Conservation (phyloP, 352 stramenopile genomes). For the Phytopythium aichiense region DNA sequence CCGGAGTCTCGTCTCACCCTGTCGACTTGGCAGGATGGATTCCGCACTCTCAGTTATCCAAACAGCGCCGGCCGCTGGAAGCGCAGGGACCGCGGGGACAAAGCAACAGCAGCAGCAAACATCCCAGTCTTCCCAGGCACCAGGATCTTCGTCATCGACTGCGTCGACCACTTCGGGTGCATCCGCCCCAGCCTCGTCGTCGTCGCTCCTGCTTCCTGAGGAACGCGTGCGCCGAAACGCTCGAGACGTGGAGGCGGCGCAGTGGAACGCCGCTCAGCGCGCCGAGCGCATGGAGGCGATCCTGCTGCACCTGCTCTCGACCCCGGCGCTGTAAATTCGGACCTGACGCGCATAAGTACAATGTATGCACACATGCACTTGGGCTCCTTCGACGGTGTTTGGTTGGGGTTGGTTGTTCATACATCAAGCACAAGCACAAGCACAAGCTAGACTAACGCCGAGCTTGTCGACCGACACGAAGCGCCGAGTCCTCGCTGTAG, state of each 20-base stretch:
- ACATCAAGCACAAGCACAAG: no score
- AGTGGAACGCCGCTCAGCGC: conserved; percentile 46
- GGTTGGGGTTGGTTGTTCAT: neutral
- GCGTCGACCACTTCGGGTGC: conserved; percentile 31
- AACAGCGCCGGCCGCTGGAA: conserved; percentile 11
- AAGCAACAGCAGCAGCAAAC: conserved; percentile 3
- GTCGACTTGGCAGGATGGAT: conserved; percentile 15
- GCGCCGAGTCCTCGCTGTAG: no score
- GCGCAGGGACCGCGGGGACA: neutral
- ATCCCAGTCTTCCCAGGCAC: neutral
- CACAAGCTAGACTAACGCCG: no score
- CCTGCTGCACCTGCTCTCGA: conserved; percentile 64
- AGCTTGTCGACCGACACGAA: no score
- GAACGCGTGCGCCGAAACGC: conserved; percentile 55
- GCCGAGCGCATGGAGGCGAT: conserved; percentile 74
- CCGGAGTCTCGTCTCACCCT: conserved; percentile 60
- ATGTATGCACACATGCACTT: conserved; percentile 1
- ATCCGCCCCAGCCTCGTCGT: neutral
- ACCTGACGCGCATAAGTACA: neutral
- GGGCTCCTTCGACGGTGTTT: neutral
- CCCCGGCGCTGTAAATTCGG: conserved; percentile 27
- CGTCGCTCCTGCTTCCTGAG: conserved; percentile 31
- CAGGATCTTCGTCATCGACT: conserved; percentile 28
- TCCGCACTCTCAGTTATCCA: conserved; percentile 6
- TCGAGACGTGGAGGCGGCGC: conserved; percentile 46